Evolutionary conservation across 257 asterid species (phyloP).

Genomic region (Solanum tacnaense): DNA sequence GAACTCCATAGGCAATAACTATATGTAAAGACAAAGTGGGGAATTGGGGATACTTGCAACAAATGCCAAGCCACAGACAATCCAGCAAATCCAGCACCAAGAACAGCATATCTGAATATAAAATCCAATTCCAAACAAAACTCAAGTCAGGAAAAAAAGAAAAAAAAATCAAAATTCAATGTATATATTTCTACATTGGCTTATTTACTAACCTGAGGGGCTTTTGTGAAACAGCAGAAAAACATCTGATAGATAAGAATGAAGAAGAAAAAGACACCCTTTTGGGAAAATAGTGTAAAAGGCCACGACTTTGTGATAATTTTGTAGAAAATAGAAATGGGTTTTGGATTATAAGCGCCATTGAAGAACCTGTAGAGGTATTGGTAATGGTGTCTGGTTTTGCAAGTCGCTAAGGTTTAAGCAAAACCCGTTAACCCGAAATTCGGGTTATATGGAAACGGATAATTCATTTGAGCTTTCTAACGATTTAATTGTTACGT

Average conservation of each 20-base stretch:
- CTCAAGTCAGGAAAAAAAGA: background rate
- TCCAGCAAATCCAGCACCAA: conserved; percentile 99
- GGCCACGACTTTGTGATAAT: background rate
- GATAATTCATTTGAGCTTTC: background rate
- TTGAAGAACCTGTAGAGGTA: background rate
- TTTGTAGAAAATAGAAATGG: background rate
- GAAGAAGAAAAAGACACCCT: background rate
- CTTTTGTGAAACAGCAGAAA: conserved; percentile 11
- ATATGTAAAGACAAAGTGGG: background rate
- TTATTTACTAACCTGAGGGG: conserved; percentile 20
- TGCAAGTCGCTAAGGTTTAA: background rate
- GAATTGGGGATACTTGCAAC: conserved; percentile 45
- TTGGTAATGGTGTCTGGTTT: background rate
- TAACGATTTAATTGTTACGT: no score
- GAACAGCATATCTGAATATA: conserved; percentile 66
- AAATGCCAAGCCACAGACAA: conserved; percentile 87
- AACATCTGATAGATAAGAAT: background rate
- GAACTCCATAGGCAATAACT: background rate
- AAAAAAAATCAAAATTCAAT: background rate
- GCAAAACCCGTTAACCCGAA: background rate
- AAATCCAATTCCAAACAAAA: background rate
- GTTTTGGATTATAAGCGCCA: conserved; percentile 2
- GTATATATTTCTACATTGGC: background rate
- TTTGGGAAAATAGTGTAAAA: background rate
- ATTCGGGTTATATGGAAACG: background rate